Evolutionary conservation across 164 flowering plant species (phyloP), one percentile per base, ranked within the genome.

Genomic region (Vitis vinifera): DNA sequence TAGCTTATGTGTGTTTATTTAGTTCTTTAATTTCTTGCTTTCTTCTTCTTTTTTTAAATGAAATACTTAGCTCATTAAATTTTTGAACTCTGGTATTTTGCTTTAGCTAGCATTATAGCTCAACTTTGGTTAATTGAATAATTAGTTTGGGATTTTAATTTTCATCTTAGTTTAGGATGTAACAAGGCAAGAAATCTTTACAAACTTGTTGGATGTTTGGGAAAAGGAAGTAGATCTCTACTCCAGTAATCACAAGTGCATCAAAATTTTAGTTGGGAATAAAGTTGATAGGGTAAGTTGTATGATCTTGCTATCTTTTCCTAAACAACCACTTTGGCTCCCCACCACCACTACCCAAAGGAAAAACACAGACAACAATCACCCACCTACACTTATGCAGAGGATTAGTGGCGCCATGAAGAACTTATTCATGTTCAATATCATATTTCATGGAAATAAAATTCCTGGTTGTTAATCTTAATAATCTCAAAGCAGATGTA

Each of bases 211-310:
- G 17, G 77, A 89, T 8, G 71, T 79, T 55, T 91, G 98, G 99
- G 84, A 88, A 9, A 92, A 87, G 83, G 97, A 94, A 70, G 76
- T 89, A 31, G 89, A 91, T 73, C 81, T 84, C 9, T 87, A 88
- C 83, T 91, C 88, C 51, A 94, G 91, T 1, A 87, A 89, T 81
- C 80, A 68, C 8, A 94, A 86, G 12, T 94, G 98, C 59, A 65
- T 94, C 76, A 92, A 86, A 79, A 79, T 92, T 66, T 84, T 92
- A 10, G 94, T 92, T 59, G 99, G 97, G 19, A 94, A 94, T 74
- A 93, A 91, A 81, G 89, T 91, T 72, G 99, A 94, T 69, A 87
- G 73, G 89, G 98, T 94, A 76, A 76, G 80, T 78, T 67, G 55
- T 12, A 13, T 48, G 10, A 23, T 49, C 71, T 68, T 62, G 14